A percentile compares a stretch with the other conserved stretches of the same genome.
Evolutionary conservation across 2,329 filamentous ascomycete genomes (phyloP).

Genomic region (Trichophyton mentagrophytes): DNA sequence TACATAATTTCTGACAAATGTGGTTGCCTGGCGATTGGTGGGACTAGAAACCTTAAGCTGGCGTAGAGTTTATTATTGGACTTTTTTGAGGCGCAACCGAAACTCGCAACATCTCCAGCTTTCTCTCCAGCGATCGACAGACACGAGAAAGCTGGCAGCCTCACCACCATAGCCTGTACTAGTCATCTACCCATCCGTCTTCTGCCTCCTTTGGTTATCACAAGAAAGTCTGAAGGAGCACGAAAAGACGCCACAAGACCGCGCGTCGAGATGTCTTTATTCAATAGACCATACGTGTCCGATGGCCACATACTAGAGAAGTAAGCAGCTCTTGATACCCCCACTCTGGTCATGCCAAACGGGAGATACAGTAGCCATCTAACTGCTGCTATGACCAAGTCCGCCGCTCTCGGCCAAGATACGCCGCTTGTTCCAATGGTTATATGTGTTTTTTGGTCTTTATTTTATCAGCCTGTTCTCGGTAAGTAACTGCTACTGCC

Average conservation of each 20-base stretch:
- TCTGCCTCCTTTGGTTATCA: not conserved
- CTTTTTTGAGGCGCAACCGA: not conserved
- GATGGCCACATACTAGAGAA: conserved; percentile 29
- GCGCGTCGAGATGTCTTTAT: not conserved
- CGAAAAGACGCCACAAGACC: not conserved
- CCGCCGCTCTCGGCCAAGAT: conserved; percentile 35
- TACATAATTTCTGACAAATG: not conserved
- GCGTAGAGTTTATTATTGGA: not conserved
- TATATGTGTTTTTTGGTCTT: conserved; percentile 38
- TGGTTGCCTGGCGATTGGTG: not conserved
- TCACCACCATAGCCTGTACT: not conserved
- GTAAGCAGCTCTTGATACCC: conserved; percentile 6
- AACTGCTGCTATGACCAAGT: conserved; percentile 17
- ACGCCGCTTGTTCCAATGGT: conserved; percentile 27
- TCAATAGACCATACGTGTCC: conserved; percentile 26
- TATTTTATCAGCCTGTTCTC: conserved; percentile 39
- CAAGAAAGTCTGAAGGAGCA: not conserved
- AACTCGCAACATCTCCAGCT: not conserved
- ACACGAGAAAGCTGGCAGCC: not conserved
- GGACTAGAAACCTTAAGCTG: not conserved
- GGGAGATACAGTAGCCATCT: not conserved
- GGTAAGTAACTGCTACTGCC: conserved; percentile 20
- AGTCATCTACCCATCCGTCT: not conserved
- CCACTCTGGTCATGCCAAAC: not conserved
- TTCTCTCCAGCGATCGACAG: not conserved